phyloP scores from a whole-genome alignment of 768 basidiomycete species.

The Boletus rubropictus region DNA sequence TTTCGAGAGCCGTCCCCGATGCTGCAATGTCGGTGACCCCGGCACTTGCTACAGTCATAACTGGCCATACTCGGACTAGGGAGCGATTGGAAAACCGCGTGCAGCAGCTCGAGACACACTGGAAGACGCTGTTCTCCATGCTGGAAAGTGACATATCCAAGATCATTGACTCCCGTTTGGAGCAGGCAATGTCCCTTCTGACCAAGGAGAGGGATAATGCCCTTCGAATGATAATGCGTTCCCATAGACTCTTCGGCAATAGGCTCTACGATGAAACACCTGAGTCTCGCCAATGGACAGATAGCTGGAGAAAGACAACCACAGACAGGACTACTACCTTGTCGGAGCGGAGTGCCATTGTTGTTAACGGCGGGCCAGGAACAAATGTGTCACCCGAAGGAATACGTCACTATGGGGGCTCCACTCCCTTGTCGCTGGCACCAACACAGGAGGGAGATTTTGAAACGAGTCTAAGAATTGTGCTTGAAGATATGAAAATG shows the following conservation, averaged over 20 bases:
- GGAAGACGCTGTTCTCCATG: slow-evolving; percentile 42
- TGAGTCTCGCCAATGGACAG: slow-evolving; percentile 8
- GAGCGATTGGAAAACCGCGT: slow-evolving; percentile 37
- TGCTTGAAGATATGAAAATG: slow-evolving; percentile 42
- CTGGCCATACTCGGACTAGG: slow-evolving; percentile 39
- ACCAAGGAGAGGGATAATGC: slow-evolving; percentile 27
- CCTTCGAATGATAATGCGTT: slow-evolving; percentile 16
- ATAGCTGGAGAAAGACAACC: slow-evolving; percentile 8
- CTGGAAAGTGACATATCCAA: slow-evolving; percentile 39
- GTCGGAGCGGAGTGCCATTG: slow-evolving; percentile 10
- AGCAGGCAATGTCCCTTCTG: slow-evolving; percentile 31
- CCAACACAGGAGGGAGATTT: slow-evolving; percentile 17
- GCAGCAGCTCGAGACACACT: slow-evolving; percentile 38
- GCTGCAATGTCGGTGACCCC: slow-evolving; percentile 41
- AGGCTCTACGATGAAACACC: slow-evolving; percentile 4
- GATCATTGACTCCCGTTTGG: slow-evolving; percentile 30
- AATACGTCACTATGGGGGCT: slow-evolving; percentile 7
- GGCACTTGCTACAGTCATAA: slow-evolving; percentile 41
- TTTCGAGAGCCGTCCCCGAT: slow-evolving; percentile 40
- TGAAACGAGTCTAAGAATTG: slow-evolving; percentile 27
- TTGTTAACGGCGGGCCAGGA: slow-evolving; percentile 7
- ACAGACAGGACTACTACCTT: slow-evolving; percentile 10
- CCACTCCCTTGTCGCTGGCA: slow-evolving; percentile 11
- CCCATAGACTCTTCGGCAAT: slow-evolving; percentile 13
- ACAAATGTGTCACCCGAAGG: slow-evolving; percentile 10